Conservation (phyloP, 2,329 filamentous ascomycete genomes). For the Leptodontidium sp. region DNA sequence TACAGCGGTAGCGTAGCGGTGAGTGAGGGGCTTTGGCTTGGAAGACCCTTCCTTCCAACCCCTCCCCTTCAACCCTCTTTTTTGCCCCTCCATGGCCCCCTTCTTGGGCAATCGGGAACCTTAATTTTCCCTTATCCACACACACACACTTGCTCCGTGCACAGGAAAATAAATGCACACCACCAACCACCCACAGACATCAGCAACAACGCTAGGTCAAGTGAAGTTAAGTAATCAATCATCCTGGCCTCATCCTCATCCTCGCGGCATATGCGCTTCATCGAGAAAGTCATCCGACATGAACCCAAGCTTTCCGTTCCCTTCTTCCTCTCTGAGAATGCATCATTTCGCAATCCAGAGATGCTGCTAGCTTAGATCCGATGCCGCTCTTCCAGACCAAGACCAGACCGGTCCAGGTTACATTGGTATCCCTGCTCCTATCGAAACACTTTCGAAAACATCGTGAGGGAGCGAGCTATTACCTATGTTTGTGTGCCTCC, state of each 20-base stretch:
- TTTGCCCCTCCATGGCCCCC: constrained; percentile 17
- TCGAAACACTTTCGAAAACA: constrained; percentile 20
- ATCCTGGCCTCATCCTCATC: constrained; percentile 14
- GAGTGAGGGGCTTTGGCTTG: constrained; percentile 20
- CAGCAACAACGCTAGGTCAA: not conserved
- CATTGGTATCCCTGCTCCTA: constrained; percentile 7
- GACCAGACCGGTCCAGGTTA: not conserved
- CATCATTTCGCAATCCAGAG: not conserved
- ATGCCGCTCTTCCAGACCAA: constrained; percentile 22
- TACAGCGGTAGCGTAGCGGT: constrained; percentile 22
- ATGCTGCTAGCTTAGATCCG: constrained; percentile 8
- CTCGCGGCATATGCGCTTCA: constrained; percentile 27
- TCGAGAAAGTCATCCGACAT: constrained; percentile 26
- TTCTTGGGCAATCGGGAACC: not conserved
- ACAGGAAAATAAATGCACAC: constrained; percentile 19
- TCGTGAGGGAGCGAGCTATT: constrained; percentile 10
- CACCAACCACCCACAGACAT: not conserved
- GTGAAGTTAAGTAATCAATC: not conserved
- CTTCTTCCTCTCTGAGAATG: not conserved
- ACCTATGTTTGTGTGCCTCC: constrained; percentile 10
- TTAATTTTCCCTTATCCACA: constrained; percentile 17
- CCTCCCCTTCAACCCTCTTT: not conserved
- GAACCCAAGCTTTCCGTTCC: not conserved
- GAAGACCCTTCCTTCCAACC: not conserved
- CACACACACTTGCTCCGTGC: constrained; percentile 7